Evolutionary conservation across 176 grass and related monocot species (phyloP).

Genomic region (Paspalum notatum): DNA sequence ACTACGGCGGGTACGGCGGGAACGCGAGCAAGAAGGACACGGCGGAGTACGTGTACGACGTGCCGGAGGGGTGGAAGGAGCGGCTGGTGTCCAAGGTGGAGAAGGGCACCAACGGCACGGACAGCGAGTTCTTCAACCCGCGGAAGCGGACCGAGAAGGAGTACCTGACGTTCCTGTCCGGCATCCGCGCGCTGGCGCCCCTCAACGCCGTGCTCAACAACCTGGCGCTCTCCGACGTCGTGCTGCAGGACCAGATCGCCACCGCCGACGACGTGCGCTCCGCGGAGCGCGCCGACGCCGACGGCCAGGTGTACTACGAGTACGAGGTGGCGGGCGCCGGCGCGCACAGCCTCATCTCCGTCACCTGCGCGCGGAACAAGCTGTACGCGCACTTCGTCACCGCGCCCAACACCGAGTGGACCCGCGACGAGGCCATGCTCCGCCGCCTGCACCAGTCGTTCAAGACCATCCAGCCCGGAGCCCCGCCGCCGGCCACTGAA

Average conservation of each 20-base stretch:
- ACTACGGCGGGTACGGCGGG: constrained; percentile 94
- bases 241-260: constrained; percentile 86
- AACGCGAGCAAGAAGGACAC: constrained; percentile 92
- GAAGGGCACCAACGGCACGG: constrained; percentile 98
- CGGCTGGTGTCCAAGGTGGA: constrained; percentile 92
- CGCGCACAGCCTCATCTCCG: constrained; percentile 83
- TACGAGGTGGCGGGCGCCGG: constrained; percentile 85
- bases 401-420: constrained; percentile 82
- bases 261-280: constrained; percentile 64
- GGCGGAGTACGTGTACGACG: constrained; percentile 92
- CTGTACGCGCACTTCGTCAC: constrained; percentile 89
- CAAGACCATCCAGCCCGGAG: constrained; percentile 61
- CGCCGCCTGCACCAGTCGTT: constrained; percentile 89
- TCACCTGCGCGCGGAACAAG: constrained; percentile 89
- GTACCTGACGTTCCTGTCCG: constrained; percentile 85
- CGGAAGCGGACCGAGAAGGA: constrained; percentile 81
- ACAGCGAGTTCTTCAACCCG: constrained; percentile 98
- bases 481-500: not conserved
- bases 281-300: constrained; percentile 48
- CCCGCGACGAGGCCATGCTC: constrained; percentile 68
- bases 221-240: constrained; percentile 89
- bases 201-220: constrained; percentile 80
- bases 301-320: constrained; percentile 84
- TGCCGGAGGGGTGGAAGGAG: constrained; percentile 90
- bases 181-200: constrained; percentile 81